Evolutionary conservation across 1,284 basidiomycete genomes (phyloP).

Genomic region (Leccinum variabile): DNA sequence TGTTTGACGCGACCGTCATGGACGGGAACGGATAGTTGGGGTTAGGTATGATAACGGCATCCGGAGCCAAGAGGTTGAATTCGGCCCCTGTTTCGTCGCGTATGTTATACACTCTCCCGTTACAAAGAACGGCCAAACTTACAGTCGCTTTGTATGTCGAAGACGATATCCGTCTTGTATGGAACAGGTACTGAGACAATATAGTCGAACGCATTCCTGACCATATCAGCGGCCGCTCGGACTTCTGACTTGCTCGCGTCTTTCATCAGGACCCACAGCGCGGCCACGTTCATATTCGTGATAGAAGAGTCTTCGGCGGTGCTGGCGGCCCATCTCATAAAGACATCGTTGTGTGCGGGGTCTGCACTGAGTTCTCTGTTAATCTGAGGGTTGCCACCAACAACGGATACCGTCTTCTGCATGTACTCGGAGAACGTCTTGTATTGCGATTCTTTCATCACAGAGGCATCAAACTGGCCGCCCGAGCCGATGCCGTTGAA

Average conservation of each 20-base stretch:
- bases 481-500: not conserved
- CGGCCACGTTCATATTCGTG: not conserved
- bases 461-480: not conserved
- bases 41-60: not conserved
- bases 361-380: not conserved
- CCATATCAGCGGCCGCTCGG: not conserved
- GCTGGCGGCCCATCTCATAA: not conserved
- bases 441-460: not conserved
- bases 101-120: not conserved
- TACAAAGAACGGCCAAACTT: not conserved
- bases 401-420: not conserved
- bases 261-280: not conserved
- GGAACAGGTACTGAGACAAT: not conserved
- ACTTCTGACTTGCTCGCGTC: not conserved
- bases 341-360: not conserved
- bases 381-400: not conserved
- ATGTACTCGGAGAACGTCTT: not conserved
- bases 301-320: not conserved
- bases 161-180: not conserved
- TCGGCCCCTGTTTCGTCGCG: not conserved
- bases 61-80: not conserved
- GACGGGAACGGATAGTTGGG: not conserved
- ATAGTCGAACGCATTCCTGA: not conserved
- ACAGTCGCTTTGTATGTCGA: not conserved
- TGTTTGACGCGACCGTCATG: not conserved